Evolutionary conservation across 441 rosid species (phyloP).

Genomic region (Pelargonium fulgidum): DNA sequence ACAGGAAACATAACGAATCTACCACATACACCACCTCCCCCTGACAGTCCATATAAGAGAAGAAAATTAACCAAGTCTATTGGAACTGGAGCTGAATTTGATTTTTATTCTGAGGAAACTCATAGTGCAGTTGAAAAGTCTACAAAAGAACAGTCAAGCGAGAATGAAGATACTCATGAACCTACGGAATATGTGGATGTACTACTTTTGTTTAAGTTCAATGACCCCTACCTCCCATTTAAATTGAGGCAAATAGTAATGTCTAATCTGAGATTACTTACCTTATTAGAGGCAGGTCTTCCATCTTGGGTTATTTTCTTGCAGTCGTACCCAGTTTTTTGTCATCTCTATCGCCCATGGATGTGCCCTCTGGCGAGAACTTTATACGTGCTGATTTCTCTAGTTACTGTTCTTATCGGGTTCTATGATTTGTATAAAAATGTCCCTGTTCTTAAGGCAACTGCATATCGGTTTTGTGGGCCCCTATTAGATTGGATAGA

Average conservation of each 20-base stretch:
- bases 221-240: constrained; percentile 74
- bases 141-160: constrained; percentile 35
- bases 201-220: constrained; percentile 65
- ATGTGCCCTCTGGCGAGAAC: constrained; percentile 96
- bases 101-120: constrained; percentile 54
- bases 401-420: constrained; percentile 79
- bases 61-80: constrained; percentile 46
- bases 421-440: constrained; percentile 93
- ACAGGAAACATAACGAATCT: constrained; percentile 26
- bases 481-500: constrained; percentile 93
- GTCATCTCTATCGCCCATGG: constrained; percentile 95
- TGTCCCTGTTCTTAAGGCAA: constrained; percentile 88
- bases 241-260: constrained; percentile 61
- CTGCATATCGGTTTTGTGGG: constrained; percentile 77
- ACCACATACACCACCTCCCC: constrained; percentile 58
- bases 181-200: constrained; percentile 58
- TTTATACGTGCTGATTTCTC: constrained; percentile 64
- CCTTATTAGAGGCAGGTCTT: constrained; percentile 86
- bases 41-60: constrained; percentile 64
- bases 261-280: constrained; percentile 71
- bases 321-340: constrained; percentile 87
- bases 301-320: constrained; percentile 97
- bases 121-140: constrained; percentile 32
- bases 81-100: constrained; percentile 45
- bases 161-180: constrained; percentile 40